Conservation (phyloP, 163 green algal genomes). For the Scenedesmus sp. region DNA sequence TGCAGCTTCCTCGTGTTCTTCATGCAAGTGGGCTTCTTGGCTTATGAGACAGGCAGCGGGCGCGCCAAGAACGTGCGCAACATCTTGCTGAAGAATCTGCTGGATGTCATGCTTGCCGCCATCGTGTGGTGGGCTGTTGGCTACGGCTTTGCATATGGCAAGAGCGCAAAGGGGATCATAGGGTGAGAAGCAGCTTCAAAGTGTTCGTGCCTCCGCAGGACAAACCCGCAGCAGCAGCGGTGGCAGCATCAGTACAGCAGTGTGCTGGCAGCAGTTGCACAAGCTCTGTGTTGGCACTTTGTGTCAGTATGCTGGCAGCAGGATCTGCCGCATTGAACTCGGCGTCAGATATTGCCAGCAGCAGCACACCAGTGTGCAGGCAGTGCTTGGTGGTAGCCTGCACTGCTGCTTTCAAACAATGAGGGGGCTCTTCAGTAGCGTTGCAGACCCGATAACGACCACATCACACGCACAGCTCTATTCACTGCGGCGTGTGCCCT, state of each 20-base stretch:
- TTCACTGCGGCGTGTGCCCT: not conserved
- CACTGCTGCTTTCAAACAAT: not conserved
- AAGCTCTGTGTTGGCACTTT: not conserved
- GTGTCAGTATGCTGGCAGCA: not conserved
- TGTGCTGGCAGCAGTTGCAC: not conserved
- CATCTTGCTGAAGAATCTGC: conserved; percentile 83
- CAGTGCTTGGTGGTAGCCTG: not conserved
- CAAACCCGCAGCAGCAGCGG: not conserved
- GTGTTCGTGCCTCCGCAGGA: not conserved
- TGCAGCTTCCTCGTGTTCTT: conserved; percentile 70
- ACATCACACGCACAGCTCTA: not conserved
- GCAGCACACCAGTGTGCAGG: not conserved
- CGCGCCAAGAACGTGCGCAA: conserved; percentile 84
- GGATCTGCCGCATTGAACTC: not conserved
- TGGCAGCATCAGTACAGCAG: not conserved
- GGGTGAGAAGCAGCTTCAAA: conserved; percentile 32
- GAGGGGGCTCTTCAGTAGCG: not conserved
- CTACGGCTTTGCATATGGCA: conserved; percentile 76
- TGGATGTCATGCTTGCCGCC: conserved; percentile 76
- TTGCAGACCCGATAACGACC: not conserved
- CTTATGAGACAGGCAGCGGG: conserved; percentile 73
- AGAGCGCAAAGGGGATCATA: conserved; percentile 57
- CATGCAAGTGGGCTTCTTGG: conserved; percentile 75
- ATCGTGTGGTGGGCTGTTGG: conserved; percentile 79
- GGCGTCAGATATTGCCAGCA: not conserved